These are phyloP conservation scores for Phytophthora cactorum DNA, from an alignment of 352 stramenopile species.

Conservation along the genomic window DNA sequence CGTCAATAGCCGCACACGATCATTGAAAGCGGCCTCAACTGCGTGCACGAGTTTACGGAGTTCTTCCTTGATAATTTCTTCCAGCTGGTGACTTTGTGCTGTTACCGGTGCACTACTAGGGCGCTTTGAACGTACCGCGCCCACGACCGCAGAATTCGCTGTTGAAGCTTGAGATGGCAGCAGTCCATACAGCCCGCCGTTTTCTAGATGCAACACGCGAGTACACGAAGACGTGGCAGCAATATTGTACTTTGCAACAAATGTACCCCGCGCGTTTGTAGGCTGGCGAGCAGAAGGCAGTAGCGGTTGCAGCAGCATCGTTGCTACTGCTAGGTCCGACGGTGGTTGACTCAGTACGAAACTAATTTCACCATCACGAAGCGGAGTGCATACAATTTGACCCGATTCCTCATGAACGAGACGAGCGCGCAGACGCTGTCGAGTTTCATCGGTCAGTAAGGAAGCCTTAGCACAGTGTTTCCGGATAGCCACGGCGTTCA, in stretches of 20 bases:
- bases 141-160: constrained; percentile 8
- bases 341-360: constrained; percentile 52
- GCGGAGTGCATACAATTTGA: constrained; percentile 43
- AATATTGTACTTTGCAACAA: constrained; percentile 68
- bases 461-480: constrained; percentile 46
- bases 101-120: constrained; percentile 28
- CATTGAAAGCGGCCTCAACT: constrained; percentile 47
- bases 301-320: constrained; percentile 61
- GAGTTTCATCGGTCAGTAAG: constrained; percentile 9
- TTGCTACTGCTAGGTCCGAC: constrained; percentile 48
- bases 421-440: constrained; percentile 12
- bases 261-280: constrained; percentile 41
- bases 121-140: constrained; percentile 6
- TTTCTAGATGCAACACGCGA: constrained; percentile 46
- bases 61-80: constrained; percentile 63
- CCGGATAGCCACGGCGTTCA: constrained; percentile 28
- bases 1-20: constrained; percentile 54
- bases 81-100: constrained; percentile 27
- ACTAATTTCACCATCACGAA: constrained; percentile 69
- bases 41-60: constrained; percentile 51
- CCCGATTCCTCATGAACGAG: constrained; percentile 49
- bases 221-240: constrained; percentile 42
- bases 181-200: constrained; percentile 42
- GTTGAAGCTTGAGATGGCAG: constrained; percentile 16
- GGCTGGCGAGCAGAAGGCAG: constrained; percentile 36